Conservation (phyloP, 495 filamentous ascomycete species). For the Penicillium antarcticum region DNA sequence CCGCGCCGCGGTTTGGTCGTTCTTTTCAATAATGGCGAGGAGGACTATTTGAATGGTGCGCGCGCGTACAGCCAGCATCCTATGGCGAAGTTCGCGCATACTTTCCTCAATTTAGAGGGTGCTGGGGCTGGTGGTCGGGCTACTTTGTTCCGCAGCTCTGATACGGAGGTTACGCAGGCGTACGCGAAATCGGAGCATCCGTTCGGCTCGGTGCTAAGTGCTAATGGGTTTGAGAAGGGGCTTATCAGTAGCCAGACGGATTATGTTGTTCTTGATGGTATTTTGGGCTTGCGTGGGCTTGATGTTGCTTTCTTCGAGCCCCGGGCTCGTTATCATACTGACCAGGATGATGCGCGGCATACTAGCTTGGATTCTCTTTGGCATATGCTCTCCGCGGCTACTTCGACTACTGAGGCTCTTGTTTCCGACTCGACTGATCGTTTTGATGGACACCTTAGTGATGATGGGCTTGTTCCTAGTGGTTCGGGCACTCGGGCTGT, state of each 20-base stretch:
- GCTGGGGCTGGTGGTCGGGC: conserved; percentile 92
- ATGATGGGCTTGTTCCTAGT: conserved; percentile 63
- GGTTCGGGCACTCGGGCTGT: conserved; percentile 70
- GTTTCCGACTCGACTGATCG: conserved; percentile 64
- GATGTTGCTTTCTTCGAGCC: conserved; percentile 91
- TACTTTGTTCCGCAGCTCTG: conserved; percentile 79
- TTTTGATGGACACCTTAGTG: conserved; percentile 59
- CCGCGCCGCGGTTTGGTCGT: conserved; percentile 79
- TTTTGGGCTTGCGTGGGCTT: conserved; percentile 79
- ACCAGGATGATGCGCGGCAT: conserved; percentile 80
- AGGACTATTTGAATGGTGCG: conserved; percentile 89
- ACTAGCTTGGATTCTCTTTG: conserved; percentile 73
- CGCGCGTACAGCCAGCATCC: conserved; percentile 82
- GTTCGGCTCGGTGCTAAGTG: conserved; percentile 77
- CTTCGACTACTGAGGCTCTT: conserved; percentile 67
- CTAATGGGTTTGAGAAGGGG: conserved; percentile 77
- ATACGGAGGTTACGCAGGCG: conserved; percentile 77
- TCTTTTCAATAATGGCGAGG: conserved; percentile 93
- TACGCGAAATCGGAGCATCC: conserved; percentile 71
- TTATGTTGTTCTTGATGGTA: conserved; percentile 79
- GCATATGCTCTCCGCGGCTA: conserved; percentile 87
- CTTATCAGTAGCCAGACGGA: conserved; percentile 84
- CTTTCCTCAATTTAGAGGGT: conserved; percentile 92
- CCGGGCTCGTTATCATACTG: conserved; percentile 84
- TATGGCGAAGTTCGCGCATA: conserved; percentile 69